Base-by-base conservation (phyloP, 2,329 filamentous ascomycete species). In the Ceratocystis eucalypticola region DNA sequence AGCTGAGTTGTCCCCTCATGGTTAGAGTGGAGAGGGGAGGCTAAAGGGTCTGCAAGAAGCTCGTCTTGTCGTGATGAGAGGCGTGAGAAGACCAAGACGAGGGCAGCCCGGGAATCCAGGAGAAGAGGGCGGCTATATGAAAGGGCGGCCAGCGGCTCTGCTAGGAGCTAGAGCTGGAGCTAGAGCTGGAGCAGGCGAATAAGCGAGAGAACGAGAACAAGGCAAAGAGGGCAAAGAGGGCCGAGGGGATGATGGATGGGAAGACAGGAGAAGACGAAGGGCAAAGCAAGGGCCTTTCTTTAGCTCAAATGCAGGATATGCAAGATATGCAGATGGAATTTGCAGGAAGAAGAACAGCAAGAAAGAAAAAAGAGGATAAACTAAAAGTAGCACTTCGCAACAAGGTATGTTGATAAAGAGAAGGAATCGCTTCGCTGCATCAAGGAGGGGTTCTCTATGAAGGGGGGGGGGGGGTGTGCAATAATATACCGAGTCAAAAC, bases 351-450 rank as follows among this genome's bases (percentile, higher is more conserved):
- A 41, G 46, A 7, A 20, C 8, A 61, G 61, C 33, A 61, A n/a
- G 30, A 37, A n/a, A 57, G 22, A 53, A 45, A 45, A 37, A 44
- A 37, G 28, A 57, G 45, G 8, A 37, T 37, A 10, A 10, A 37
- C 33, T 12, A 3, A 10, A 37, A 37, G 33, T 37, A 37, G 33
- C 10, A 37, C 33, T 37, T 25, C 15, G 5, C 15, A 57, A 20
- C 28, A 37, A 33, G 22, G 41, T 45, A 48, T n/a, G 33, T 33
- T 12, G 30, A 64, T 53, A 22, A 53, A 53, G 12, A 37, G 25
- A 17, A 64, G 48, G 30, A 64, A 55, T 55, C 50, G 50, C 22
- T 55, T 55, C 50, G 50, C 50, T 55, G 50, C 50, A 55, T 22
- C 50, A 55, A 25, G 50, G 50, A 55, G 50, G 50, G 50, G 50